Conservation (phyloP, 2,329 filamentous ascomycete genomes). For the Tolypocladium tundrense region DNA sequence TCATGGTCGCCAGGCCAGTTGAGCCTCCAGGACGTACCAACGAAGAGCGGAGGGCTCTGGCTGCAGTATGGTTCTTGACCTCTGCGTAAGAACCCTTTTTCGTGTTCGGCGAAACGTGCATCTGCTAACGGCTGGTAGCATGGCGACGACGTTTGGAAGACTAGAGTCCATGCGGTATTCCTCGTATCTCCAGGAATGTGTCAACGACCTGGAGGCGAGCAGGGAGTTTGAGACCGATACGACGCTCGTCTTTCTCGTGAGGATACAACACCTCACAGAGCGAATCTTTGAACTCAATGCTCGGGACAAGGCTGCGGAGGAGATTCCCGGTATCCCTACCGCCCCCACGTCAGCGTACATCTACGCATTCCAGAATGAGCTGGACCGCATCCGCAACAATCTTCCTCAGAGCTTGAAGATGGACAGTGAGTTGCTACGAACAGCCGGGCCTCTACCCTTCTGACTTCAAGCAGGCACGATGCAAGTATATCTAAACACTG, state of each 20-base stretch:
- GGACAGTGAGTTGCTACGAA: conserved; percentile 23
- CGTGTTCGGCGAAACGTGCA: not conserved
- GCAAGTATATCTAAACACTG: conserved; percentile 27
- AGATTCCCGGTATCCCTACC: conserved; percentile 21
- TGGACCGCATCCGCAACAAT: conserved; percentile 27
- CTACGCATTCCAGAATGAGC: conserved; percentile 33
- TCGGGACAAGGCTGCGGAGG: conserved; percentile 22
- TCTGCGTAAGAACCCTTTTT: conserved; percentile 30
- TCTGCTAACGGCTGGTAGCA: conserved; percentile 13
- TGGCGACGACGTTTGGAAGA: conserved; percentile 30
- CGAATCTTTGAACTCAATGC: conserved; percentile 33
- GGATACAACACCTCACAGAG: conserved; percentile 39
- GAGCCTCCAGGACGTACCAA: conserved; percentile 29
- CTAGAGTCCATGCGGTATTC: conserved; percentile 41
- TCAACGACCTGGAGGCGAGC: conserved; percentile 31
- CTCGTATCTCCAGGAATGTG: conserved; percentile 39
- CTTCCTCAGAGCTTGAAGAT: conserved; percentile 23
- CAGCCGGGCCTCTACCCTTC: not conserved
- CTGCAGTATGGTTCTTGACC: conserved; percentile 44
- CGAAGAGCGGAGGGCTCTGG: conserved; percentile 40
- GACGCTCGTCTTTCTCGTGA: conserved; percentile 34
- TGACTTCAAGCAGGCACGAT: conserved; percentile 22
- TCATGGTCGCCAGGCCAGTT: conserved; percentile 31
- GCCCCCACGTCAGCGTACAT: conserved; percentile 35
- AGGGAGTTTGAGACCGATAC: conserved; percentile 36